Evolutionary conservation across 768 basidiomycete species (phyloP).

Genomic region (Tricholoma furcatifolium): DNA sequence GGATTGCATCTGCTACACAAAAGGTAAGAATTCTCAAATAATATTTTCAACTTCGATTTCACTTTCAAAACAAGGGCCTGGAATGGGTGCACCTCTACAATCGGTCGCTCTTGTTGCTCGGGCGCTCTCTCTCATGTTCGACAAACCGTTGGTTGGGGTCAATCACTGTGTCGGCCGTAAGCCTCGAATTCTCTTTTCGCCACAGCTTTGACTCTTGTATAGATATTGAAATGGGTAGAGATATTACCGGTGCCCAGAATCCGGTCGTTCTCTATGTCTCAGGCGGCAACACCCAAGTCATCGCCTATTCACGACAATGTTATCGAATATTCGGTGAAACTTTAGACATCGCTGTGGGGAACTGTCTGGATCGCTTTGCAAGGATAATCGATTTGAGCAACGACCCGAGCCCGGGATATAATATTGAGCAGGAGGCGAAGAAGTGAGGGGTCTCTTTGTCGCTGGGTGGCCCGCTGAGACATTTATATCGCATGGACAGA

Average conservation of each 20-base stretch:
- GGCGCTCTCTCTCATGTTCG: conserved; percentile 81
- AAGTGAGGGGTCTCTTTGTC: conserved; percentile 49
- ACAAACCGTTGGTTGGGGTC: conserved; percentile 94
- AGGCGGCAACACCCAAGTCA: conserved; percentile 98
- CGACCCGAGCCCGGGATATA: conserved; percentile 94
- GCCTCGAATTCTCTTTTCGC: conserved; percentile 25
- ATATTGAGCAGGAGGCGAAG: conserved; percentile 95
- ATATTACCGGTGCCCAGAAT: conserved; percentile 91
- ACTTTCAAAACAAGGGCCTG: conserved; percentile 66
- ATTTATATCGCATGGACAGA: conserved; percentile 36
- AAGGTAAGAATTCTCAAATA: conserved; percentile 56
- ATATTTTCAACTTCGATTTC: background rate
- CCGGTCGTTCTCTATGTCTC: conserved; percentile 98
- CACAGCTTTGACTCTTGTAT: background rate
- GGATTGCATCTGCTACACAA: conserved; percentile 96
- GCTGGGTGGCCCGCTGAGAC: background rate
- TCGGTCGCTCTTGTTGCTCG: conserved; percentile 94
- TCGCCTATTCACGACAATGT: conserved; percentile 95
- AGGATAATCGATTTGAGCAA: conserved; percentile 92
- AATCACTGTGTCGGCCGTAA: conserved; percentile 98
- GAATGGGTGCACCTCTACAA: conserved; percentile 97
- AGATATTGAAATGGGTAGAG: conserved; percentile 99
- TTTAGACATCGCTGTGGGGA: conserved; percentile 98
- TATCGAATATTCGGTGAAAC: conserved; percentile 99
- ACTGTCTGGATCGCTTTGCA: conserved; percentile 96